phyloP scores from a whole-genome alignment of 495 filamentous ascomycete genomes.

The Tuber melanosporum region DNA sequence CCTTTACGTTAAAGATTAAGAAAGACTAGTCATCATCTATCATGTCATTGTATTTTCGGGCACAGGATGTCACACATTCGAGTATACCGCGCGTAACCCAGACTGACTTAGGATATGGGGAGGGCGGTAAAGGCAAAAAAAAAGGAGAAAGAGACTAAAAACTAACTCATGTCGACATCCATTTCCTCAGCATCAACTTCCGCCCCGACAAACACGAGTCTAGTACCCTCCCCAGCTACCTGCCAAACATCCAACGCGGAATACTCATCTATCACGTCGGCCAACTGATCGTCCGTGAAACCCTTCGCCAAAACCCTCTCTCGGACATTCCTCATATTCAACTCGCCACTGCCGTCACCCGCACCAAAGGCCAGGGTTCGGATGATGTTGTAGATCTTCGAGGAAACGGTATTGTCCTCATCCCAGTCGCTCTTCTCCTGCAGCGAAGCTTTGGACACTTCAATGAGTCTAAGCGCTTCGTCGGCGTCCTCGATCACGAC shows the following conservation, averaged over 20 bases:
- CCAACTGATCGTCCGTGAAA: slow-evolving; percentile 89
- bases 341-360: slow-evolving; percentile 56
- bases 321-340: slow-evolving; percentile 78
- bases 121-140: neutral
- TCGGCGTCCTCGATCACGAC: slow-evolving; percentile 92
- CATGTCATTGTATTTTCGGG: neutral
- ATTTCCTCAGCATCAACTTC: slow-evolving; percentile 45
- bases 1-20: neutral
- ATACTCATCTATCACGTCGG: slow-evolving; percentile 82
- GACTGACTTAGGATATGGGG: neutral
- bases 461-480: slow-evolving; percentile 82
- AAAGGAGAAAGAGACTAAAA: neutral
- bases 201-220: slow-evolving; percentile 65
- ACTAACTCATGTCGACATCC: slow-evolving; percentile 49
- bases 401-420: slow-evolving; percentile 70
- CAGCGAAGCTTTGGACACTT: slow-evolving; percentile 83
- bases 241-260: slow-evolving; percentile 88
- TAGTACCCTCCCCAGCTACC: slow-evolving; percentile 75
- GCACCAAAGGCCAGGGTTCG: slow-evolving; percentile 73
- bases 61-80: neutral
- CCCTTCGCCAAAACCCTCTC: slow-evolving; percentile 91
- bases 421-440: slow-evolving; percentile 58
- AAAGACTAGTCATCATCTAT: neutral
- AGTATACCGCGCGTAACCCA: neutral
- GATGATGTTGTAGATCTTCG: slow-evolving; percentile 90